These are phyloP conservation scores for Aspergillus udagawae DNA, from an alignment of 2,329 filamentous ascomycete genomes.

Conservation along the genomic window DNA sequence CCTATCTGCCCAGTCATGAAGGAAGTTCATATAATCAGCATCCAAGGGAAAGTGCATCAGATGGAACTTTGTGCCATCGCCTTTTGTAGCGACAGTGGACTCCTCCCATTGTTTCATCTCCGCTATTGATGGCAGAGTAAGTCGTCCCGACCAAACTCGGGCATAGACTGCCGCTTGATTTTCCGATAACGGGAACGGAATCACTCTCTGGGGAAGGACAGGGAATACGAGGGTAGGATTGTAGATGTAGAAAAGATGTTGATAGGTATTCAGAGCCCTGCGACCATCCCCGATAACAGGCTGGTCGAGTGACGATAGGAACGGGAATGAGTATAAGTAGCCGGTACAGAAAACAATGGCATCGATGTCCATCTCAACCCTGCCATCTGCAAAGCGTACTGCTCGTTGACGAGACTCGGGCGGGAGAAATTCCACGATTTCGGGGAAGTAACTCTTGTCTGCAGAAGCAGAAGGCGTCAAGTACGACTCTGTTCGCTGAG, in stretches of 20 bases:
- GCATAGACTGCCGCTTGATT: conserved; percentile 73
- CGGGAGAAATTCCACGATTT: conserved; percentile 55
- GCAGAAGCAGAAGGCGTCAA: conserved; percentile 37
- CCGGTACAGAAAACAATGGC: conserved; percentile 82
- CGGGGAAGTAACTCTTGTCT: conserved; percentile 55
- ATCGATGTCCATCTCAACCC: conserved; percentile 65
- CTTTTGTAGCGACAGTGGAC: conserved; percentile 37
- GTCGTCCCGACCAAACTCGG: conserved; percentile 68
- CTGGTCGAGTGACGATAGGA: conserved; percentile 51
- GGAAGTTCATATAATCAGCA: conserved; percentile 42
- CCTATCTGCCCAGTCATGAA: conserved; percentile 41
- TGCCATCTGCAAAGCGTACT: conserved; percentile 64
- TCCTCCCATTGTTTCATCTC: conserved; percentile 70
- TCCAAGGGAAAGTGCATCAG: conserved; percentile 48
- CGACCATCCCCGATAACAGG: conserved; percentile 64
- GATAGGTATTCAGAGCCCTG: conserved; percentile 67
- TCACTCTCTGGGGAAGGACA: conserved; percentile 72
- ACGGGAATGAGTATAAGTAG: conserved; percentile 81
- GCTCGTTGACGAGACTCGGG: conserved; percentile 49
- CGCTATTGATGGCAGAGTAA: conserved; percentile 58
- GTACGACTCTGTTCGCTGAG: conserved; percentile 52
- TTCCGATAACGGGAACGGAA: conserved; percentile 81
- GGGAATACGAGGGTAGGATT: conserved; percentile 77
- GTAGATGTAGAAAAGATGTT: conserved; percentile 72
- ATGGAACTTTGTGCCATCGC: conserved; percentile 51